phyloP scores from a whole-genome alignment of 1,284 basidiomycete genomes.

The Anthracocystis panici-leucophaei region DNA sequence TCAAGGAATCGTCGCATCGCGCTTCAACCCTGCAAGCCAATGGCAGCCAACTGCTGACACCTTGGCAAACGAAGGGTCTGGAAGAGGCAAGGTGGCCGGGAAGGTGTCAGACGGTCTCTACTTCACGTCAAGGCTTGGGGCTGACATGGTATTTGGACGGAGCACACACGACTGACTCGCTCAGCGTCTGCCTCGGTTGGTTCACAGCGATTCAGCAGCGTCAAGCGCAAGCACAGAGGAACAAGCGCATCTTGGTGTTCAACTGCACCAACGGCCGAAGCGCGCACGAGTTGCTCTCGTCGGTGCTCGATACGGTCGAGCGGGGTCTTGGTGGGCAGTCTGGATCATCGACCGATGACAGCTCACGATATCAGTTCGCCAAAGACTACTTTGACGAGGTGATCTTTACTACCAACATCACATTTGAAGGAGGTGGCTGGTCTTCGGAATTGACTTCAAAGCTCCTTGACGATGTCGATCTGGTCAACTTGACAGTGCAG shows the following conservation, averaged over 20 bases:
- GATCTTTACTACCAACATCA: slow-evolving; percentile 96
- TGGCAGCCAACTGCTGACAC: slow-evolving; percentile 8
- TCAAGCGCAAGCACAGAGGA: slow-evolving; percentile 28
- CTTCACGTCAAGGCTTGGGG: slow-evolving; percentile 70
- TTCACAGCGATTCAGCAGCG: slow-evolving; percentile 69
- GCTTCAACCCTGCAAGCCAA: background rate
- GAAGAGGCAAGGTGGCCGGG: slow-evolving; percentile 88
- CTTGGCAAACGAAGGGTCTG: slow-evolving; percentile 76
- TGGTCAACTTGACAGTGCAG: slow-evolving; percentile 60
- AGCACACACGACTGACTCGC: slow-evolving; percentile 92
- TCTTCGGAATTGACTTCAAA: slow-evolving; percentile 75
- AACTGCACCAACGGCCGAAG: slow-evolving; percentile 95
- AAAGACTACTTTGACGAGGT: slow-evolving; percentile 79
- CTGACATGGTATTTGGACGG: slow-evolving; percentile 93
- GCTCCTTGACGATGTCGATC: slow-evolving; percentile 53
- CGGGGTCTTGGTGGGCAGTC: slow-evolving; percentile 6
- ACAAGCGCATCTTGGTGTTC: slow-evolving; percentile 82
- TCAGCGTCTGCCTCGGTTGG: slow-evolving; percentile 89
- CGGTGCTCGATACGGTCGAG: slow-evolving; percentile 72
- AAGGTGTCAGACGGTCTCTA: slow-evolving; percentile 85
- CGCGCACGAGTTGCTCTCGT: slow-evolving; percentile 78
- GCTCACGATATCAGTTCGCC: slow-evolving; percentile 15
- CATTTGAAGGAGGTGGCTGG: slow-evolving; percentile 86
- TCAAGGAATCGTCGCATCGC: slow-evolving; percentile 28
- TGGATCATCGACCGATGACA: background rate